Percentiles rank a stretch among this genome's conserved stretches.
These are phyloP conservation scores for Monosporozyma solicola DNA, from an alignment of 805 yeast genomes.

Conservation along the genomic window DNA sequence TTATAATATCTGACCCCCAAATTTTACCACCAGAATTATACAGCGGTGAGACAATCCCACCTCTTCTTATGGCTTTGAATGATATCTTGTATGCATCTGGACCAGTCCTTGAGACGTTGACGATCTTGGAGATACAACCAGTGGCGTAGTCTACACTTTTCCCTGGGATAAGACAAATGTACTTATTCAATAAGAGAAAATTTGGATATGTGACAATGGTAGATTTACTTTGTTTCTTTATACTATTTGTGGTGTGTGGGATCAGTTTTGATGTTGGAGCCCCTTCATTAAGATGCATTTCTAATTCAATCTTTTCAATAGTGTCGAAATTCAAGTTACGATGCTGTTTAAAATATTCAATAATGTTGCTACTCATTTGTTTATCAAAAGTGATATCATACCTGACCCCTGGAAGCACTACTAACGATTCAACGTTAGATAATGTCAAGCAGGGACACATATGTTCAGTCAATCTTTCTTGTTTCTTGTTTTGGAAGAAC, in stretches of 20 bases:
- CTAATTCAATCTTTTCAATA: neutral
- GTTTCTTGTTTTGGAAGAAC: constrained; percentile 1
- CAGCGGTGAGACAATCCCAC: constrained; percentile 10
- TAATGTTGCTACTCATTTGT: constrained; percentile 38
- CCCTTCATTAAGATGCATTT: neutral
- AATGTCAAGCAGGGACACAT: constrained; percentile 7
- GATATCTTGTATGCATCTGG: constrained; percentile 9
- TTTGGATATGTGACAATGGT: constrained; percentile 8
- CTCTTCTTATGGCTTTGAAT: constrained; percentile 15
- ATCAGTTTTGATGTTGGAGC: neutral
- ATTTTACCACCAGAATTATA: constrained; percentile 10
- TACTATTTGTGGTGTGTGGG: neutral
- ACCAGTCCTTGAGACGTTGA: constrained; percentile 8
- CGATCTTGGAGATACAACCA: constrained; percentile 15
- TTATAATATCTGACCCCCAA: constrained; percentile 8
- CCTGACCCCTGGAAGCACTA: constrained; percentile 53
- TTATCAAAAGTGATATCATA: constrained; percentile 48
- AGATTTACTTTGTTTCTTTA: neutral
- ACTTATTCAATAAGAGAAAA: neutral
- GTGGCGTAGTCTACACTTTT: constrained; percentile 7
- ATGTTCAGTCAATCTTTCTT: constrained; percentile 1
- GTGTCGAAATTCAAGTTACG: neutral
- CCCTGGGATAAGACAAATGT: constrained; percentile 20
- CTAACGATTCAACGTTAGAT: constrained; percentile 23
- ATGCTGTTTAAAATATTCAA: constrained; percentile 32